A percentile compares a stretch with the other conserved stretches of the same genome.
These are phyloP conservation scores for Eimeria maxima DNA, from an alignment of 169 alveolate species.

Conservation along the genomic window DNA sequence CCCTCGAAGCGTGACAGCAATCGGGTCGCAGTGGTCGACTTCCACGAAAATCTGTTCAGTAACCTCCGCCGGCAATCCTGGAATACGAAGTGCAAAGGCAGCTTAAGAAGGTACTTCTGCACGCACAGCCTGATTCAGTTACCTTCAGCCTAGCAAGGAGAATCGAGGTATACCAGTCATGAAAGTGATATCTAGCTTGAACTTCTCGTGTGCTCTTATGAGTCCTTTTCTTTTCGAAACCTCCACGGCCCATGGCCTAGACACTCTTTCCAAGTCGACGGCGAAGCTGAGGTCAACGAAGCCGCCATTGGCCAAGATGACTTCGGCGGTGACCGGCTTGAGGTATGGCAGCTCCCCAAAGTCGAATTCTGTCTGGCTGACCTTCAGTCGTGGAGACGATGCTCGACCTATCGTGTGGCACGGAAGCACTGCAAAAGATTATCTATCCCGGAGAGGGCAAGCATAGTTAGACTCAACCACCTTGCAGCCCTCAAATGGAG, in stretches of 20 bases:
- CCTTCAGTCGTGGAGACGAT: constrained; percentile 90
- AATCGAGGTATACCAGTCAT: constrained; percentile 86
- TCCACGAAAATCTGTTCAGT: constrained; percentile 92
- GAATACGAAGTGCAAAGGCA: neutral
- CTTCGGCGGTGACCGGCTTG: constrained; percentile 84
- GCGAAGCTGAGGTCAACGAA: constrained; percentile 95
- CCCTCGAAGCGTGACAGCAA: constrained; percentile 92
- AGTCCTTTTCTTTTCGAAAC: constrained; percentile 92
- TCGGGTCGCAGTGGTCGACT: constrained; percentile 96
- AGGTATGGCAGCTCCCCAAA: constrained; percentile 91
- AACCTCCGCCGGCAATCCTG: constrained; percentile 86
- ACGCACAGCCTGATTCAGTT: neutral
- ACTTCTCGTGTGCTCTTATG: constrained; percentile 93
- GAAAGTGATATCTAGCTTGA: constrained; percentile 90
- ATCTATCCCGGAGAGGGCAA: neutral
- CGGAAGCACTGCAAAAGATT: neutral
- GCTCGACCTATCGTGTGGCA: constrained; percentile 37
- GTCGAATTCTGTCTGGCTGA: constrained; percentile 92
- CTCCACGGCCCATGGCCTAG: constrained; percentile 92
- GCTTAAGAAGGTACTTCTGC: neutral
- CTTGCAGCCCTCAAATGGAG: neutral
- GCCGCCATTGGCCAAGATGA: constrained; percentile 93
- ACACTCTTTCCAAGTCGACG: constrained; percentile 90
- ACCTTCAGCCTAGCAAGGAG: neutral
- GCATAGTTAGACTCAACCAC: neutral